Conservation (phyloP, 106 monocot species). For the Posidonia australis region DNA sequence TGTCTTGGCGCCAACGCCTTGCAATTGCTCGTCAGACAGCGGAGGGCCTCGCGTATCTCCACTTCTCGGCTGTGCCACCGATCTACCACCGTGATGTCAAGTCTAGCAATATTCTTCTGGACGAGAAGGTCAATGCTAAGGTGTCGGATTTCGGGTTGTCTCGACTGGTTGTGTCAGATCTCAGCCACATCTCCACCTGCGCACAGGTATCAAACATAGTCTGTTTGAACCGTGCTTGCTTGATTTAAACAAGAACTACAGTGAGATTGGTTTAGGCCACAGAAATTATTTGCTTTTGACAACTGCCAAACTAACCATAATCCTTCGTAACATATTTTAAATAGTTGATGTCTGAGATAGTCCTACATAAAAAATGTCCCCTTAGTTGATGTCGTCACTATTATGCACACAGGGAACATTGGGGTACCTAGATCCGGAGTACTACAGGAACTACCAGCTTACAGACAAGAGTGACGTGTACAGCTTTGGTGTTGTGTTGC, state of each 20-base stretch:
- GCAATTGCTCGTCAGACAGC: conserved; percentile 18
- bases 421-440: conserved; percentile 87
- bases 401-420: conserved; percentile 36
- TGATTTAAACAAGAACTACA: background rate
- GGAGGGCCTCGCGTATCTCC: conserved; percentile 18
- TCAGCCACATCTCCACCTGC: conserved; percentile 22
- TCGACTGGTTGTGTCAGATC: conserved; percentile 16
- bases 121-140: conserved; percentile 23
- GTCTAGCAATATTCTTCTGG: conserved; percentile 24
- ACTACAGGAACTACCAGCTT: conserved; percentile 85
- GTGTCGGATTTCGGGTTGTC: conserved; percentile 24
- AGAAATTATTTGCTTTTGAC: too few relatives aligned
- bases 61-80: conserved; percentile 20
- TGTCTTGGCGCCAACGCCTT: conserved; percentile 15
- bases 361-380: too few relatives aligned
- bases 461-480: conserved; percentile 95
- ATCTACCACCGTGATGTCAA: conserved; percentile 29
- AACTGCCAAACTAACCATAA: too few relatives aligned
- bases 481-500: conserved; percentile 62
- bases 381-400: too few relatives aligned
- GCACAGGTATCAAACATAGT: conserved; percentile 2
- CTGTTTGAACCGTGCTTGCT: too few relatives aligned
- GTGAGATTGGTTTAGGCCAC: too few relatives aligned
- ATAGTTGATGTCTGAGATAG: too few relatives aligned
- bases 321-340: too few relatives aligned